These are phyloP conservation scores for Zangia roseola DNA, from an alignment of 768 basidiomycete species.

Conservation along the genomic window DNA sequence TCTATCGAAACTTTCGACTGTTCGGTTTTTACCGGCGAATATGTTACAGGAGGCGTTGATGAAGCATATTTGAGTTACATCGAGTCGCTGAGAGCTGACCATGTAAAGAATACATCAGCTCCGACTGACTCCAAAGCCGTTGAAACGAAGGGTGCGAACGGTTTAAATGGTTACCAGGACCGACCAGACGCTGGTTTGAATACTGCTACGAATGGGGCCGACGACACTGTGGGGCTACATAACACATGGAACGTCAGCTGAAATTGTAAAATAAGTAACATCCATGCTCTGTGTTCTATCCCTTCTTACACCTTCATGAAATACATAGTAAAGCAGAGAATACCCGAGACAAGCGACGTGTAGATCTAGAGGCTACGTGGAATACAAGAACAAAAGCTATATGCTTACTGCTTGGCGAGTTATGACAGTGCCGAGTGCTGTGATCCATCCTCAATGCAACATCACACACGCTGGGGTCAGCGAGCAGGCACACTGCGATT, in stretches of 20 bases:
- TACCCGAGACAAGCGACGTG: constrained; percentile 6
- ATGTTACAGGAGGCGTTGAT: constrained; percentile 91
- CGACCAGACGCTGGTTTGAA: constrained; percentile 32
- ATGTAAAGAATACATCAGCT: constrained; percentile 57
- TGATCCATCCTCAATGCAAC: not conserved
- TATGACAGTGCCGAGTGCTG: not conserved
- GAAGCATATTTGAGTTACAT: constrained; percentile 75
- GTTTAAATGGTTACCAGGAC: constrained; percentile 16
- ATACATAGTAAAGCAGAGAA: constrained; percentile 4
- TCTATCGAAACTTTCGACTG: constrained; percentile 82
- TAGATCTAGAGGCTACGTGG: constrained; percentile 13
- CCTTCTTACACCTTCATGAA: constrained; percentile 3
- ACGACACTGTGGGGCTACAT: constrained; percentile 78
- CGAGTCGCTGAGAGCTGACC: constrained; percentile 80
- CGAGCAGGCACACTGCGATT: constrained; percentile 21
- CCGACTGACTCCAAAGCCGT: constrained; percentile 31
- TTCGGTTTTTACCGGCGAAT: constrained; percentile 97
- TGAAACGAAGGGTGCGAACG: constrained; percentile 36
- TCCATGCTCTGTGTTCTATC: constrained; percentile 4
- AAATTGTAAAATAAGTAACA: constrained; percentile 5
- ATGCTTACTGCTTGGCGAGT: not conserved
- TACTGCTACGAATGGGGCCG: constrained; percentile 57
- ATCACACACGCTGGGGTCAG: constrained; percentile 11
- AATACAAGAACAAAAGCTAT: constrained; percentile 10
- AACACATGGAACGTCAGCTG: constrained; percentile 58